These are phyloP conservation scores for Mimosa bimucronata DNA, from an alignment of 306 rosid species.

Conservation along the genomic window DNA sequence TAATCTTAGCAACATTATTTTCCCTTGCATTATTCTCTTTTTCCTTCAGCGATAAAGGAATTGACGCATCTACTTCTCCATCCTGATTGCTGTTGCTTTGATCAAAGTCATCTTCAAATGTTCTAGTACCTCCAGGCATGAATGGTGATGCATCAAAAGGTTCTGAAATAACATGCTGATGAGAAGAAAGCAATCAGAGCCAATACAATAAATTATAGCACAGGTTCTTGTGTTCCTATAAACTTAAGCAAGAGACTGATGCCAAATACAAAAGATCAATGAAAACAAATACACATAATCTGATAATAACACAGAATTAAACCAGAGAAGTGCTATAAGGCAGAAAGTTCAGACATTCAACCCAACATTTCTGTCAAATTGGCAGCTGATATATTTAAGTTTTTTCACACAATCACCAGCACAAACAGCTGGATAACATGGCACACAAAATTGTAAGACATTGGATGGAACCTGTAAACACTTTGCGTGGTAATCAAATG, in stretches of 20 bases:
- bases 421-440: constrained; percentile 25
- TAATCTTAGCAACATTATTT: constrained; percentile 88
- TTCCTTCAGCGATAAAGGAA: constrained; percentile 56
- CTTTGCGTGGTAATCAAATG: constrained; percentile 1
- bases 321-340: constrained; percentile 9
- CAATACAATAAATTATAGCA: constrained; percentile 26
- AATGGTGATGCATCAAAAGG: constrained; percentile 93
- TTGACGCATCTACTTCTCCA: constrained; percentile 59
- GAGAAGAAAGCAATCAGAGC: constrained; percentile 39
- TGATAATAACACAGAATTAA: constrained; percentile 6
- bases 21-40: constrained; percentile 74
- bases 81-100: constrained; percentile 58
- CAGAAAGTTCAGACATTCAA: constrained; percentile 15
- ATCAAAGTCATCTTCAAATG: constrained; percentile 66
- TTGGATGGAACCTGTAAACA: neutral
- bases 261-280: constrained; percentile 16
- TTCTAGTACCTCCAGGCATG: constrained; percentile 70
- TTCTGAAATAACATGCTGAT: constrained; percentile 86
- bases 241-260: neutral
- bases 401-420: constrained; percentile 4
- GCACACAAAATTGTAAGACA: neutral
- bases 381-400: neutral
- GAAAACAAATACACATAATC: constrained; percentile 5
- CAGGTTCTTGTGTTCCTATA: constrained; percentile 1
- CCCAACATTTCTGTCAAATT: neutral